These are phyloP conservation scores for Penstemon newberryi DNA, from an alignment of 257 asterid genomes.

Conservation along the genomic window DNA sequence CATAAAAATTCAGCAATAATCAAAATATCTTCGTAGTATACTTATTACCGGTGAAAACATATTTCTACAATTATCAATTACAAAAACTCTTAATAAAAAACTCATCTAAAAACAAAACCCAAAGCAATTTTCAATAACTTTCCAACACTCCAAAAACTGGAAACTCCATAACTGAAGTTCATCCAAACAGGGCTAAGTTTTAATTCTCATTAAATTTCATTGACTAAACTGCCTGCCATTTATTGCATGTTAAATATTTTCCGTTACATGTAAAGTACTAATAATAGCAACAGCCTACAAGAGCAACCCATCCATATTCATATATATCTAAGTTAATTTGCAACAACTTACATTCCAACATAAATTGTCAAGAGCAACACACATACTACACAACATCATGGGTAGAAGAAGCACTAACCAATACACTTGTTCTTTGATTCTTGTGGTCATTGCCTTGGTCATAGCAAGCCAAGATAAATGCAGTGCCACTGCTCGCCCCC, in stretches of 20 bases:
- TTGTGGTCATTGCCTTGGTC: background rate
- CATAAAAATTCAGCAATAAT: too few relatives aligned
- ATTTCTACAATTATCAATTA: too few relatives aligned
- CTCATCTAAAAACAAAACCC: too few relatives aligned
- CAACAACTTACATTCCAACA: background rate
- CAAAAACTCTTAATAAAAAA: too few relatives aligned
- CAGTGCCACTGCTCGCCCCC: background rate
- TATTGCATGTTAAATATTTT: background rate
- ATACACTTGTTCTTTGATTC: background rate
- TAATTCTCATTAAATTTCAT: background rate
- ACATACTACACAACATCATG: background rate
- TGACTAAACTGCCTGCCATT: background rate
- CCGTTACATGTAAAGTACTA: background rate
- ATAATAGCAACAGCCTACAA: background rate
- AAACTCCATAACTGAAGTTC: too few relatives aligned
- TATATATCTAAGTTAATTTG: background rate
- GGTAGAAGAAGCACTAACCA: background rate
- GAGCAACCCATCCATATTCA: background rate
- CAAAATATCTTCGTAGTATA: too few relatives aligned
- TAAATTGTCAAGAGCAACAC: background rate
- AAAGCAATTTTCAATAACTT: too few relatives aligned
- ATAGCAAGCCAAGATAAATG: conserved; percentile 1
- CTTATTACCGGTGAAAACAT: too few relatives aligned
- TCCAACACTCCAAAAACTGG: too few relatives aligned
- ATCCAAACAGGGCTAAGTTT: background rate